Evolutionary conservation across 768 basidiomycete species (phyloP).

Genomic region (Ramaria sp.): DNA sequence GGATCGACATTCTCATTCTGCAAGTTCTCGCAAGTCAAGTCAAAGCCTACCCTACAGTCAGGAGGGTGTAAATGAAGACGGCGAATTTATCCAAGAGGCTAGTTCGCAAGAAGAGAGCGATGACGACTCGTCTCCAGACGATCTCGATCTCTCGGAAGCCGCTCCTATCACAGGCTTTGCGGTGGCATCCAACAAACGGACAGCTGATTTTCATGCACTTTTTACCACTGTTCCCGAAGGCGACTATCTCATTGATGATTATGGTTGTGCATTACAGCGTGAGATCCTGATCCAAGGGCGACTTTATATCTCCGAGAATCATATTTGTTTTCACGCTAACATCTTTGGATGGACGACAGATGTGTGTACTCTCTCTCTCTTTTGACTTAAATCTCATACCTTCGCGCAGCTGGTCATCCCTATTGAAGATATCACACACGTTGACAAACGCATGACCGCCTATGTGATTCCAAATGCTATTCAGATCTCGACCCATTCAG

Average conservation of each 20-base stretch:
- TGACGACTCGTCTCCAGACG: slow-evolving; percentile 24
- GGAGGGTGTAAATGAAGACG: not conserved
- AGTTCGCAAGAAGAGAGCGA: slow-evolving; percentile 22
- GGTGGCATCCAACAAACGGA: slow-evolving; percentile 89
- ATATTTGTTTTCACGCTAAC: slow-evolving; percentile 98
- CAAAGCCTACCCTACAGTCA: not conserved
- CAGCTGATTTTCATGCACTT: slow-evolving; percentile 91
- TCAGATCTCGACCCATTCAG: slow-evolving; percentile 69
- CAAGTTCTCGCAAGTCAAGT: not conserved
- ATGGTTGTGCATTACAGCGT: slow-evolving; percentile 92
- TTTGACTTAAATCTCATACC: not conserved
- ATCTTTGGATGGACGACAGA: slow-evolving; percentile 99
- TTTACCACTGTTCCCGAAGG: slow-evolving; percentile 86
- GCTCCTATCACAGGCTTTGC: slow-evolving; percentile 95
- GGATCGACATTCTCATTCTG: slow-evolving; percentile 4
- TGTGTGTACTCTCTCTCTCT: slow-evolving; percentile 36
- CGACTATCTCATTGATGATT: slow-evolving; percentile 98
- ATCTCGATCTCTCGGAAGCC: slow-evolving; percentile 41
- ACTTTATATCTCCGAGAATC: slow-evolving; percentile 95
- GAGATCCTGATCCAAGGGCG: slow-evolving; percentile 96
- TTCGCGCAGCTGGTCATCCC: slow-evolving; percentile 65
- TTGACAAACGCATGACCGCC: slow-evolving; percentile 97
- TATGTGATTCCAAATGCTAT: slow-evolving; percentile 97
- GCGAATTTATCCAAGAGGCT: not conserved
- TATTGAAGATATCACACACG: slow-evolving; percentile 71